A percentile compares a stretch with the other conserved stretches of the same genome.
Evolutionary conservation across 2,329 filamentous ascomycete species (phyloP).

Genomic region (Diplodia intermedia): DNA sequence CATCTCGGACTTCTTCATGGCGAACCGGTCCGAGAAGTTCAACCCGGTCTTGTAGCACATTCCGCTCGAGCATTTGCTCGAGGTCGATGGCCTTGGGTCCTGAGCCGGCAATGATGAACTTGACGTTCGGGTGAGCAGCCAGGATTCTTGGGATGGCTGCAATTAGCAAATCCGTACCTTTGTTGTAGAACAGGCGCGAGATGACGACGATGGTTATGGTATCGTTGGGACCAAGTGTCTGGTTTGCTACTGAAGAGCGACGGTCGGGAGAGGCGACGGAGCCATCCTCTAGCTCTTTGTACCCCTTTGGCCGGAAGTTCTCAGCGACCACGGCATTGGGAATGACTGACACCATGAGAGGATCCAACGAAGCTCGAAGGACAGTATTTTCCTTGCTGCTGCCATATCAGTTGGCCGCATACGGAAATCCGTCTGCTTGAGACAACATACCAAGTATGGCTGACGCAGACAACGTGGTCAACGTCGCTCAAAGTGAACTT

Average conservation of each 20-base stretch:
- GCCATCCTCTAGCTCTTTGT: constrained; percentile 37
- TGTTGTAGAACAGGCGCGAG: constrained; percentile 97
- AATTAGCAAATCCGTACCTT: constrained; percentile 95
- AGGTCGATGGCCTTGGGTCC: constrained; percentile 97
- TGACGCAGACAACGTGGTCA: constrained; percentile 97
- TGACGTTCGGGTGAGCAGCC: constrained; percentile 86
- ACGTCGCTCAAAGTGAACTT: constrained; percentile 97
- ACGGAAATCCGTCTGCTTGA: too few relatives aligned
- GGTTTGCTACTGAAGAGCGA: constrained; percentile 55
- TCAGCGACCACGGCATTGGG: constrained; percentile 97
- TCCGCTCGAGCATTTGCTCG: constrained; percentile 97
- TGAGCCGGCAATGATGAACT: constrained; percentile 95
- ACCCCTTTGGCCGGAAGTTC: constrained; percentile 80
- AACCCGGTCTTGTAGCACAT: constrained; percentile 90
- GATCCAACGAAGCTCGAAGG: constrained; percentile 89
- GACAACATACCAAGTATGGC: constrained; percentile 83
- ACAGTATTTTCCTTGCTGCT: constrained; percentile 96
- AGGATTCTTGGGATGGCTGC: constrained; percentile 93
- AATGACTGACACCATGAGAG: constrained; percentile 96
- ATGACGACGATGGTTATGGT: constrained; percentile 97
- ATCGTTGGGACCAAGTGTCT: constrained; percentile 79
- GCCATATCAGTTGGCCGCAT: background rate
- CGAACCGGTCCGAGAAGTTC: constrained; percentile 90
- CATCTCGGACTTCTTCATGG: constrained; percentile 94
- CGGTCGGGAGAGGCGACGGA: constrained; percentile 32